These are phyloP conservation scores for Phaeosphaeria sp. DNA, from an alignment of 2,329 filamentous ascomycete genomes.

Conservation along the genomic window DNA sequence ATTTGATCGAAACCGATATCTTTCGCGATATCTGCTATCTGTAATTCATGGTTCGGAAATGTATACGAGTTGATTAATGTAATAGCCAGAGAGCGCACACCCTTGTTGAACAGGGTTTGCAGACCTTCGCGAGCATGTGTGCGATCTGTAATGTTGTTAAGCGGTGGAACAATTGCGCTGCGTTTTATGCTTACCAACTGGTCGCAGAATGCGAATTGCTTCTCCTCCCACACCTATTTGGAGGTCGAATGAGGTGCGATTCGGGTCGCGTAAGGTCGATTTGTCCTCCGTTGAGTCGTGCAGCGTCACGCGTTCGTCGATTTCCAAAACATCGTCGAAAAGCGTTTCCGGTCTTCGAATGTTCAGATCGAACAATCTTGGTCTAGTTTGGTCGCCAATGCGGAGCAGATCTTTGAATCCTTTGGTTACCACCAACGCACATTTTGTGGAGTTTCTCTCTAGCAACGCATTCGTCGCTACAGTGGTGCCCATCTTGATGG, in stretches of 20 bases:
- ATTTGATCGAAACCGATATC: conserved; percentile 36
- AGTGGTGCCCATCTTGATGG: conserved; percentile 30
- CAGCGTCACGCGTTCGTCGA: conserved; percentile 32
- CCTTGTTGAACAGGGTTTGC: conserved; percentile 36
- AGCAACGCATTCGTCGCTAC: conserved; percentile 34
- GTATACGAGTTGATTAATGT: conserved; percentile 44
- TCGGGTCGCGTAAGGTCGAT: too few species aligned
- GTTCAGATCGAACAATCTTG: conserved; percentile 32
- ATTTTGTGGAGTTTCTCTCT: conserved; percentile 20
- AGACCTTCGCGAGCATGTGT: conserved; percentile 14
- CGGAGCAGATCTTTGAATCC: conserved; percentile 27
- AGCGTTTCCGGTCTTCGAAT: conserved; percentile 27
- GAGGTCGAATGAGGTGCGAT: background rate
- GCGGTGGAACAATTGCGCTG: too few species aligned
- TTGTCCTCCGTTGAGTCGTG: conserved; percentile 27
- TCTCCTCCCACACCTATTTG: conserved; percentile 24
- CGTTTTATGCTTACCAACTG: conserved; percentile 10
- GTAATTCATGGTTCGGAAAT: conserved; percentile 40
- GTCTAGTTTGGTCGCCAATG: conserved; percentile 35
- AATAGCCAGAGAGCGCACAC: conserved; percentile 46
- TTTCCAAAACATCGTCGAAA: conserved; percentile 24
- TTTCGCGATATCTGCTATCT: conserved; percentile 32
- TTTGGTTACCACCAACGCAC: conserved; percentile 26
- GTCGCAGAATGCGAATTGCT: conserved; percentile 19
- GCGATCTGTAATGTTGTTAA: too few species aligned